Percentiles rank a stretch among this genome's conserved stretches.
Conservation (phyloP, 768 basidiomycete species). For the Hebeloma cylindrosporum region DNA sequence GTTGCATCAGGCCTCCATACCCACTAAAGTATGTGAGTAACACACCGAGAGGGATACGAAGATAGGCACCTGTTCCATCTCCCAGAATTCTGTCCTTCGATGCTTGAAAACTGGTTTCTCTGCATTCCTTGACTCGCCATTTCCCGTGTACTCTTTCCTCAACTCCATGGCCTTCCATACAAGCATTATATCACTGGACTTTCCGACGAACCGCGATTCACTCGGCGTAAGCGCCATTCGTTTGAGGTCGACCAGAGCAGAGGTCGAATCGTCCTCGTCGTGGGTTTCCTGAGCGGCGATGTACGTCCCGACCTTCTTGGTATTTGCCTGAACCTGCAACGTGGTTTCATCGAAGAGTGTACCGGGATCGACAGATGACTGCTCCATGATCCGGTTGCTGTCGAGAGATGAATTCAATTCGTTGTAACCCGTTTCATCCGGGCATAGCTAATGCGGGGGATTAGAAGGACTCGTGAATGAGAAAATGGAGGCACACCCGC, state of each 20-base stretch:
- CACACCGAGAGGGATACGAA: not conserved
- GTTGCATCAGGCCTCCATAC: slow-evolving; percentile 25
- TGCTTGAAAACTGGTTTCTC: slow-evolving; percentile 14
- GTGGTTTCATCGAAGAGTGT: slow-evolving; percentile 17
- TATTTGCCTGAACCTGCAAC: not conserved
- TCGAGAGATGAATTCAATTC: slow-evolving; percentile 47
- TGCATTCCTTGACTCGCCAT: slow-evolving; percentile 12
- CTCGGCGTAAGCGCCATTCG: slow-evolving; percentile 32
- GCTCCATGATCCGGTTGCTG: slow-evolving; percentile 19
- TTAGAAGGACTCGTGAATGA: not conserved
- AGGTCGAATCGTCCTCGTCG: slow-evolving; percentile 36
- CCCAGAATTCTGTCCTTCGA: slow-evolving; percentile 40
- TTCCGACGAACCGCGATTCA: slow-evolving; percentile 52
- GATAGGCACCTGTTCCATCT: slow-evolving; percentile 31
- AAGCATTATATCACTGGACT: slow-evolving; percentile 55
- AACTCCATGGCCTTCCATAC: slow-evolving; percentile 56
- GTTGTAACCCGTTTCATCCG: slow-evolving; percentile 59
- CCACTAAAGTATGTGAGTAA: too few species aligned
- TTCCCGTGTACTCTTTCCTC: slow-evolving; percentile 54
- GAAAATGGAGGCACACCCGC: slow-evolving; percentile 29
- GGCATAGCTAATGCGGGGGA: too few species aligned
- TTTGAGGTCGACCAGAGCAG: slow-evolving; percentile 37
- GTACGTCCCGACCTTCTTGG: slow-evolving; percentile 3
- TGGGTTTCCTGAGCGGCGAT: slow-evolving; percentile 16
- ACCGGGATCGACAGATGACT: slow-evolving; percentile 22